These are phyloP conservation scores for Gliomastix tumulicola DNA, from an alignment of 2,329 filamentous ascomycete genomes.

Conservation along the genomic window DNA sequence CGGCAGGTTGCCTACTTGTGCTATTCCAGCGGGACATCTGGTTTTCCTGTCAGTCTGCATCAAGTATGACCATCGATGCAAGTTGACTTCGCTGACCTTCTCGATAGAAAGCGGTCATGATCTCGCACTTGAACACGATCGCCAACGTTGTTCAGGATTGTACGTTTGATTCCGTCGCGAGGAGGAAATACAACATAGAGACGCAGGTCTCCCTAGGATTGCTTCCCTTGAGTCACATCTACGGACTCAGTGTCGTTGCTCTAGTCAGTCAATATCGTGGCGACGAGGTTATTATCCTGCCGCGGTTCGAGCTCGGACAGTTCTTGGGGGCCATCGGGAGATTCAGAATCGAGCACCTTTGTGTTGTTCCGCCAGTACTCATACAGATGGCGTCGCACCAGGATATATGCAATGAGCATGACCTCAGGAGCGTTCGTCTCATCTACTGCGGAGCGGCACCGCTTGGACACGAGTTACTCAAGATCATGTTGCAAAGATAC, in stretches of 20 bases:
- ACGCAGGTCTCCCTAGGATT: conserved; percentile 53
- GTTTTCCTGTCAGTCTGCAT: conserved; percentile 54
- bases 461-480: conserved; percentile 60
- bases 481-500: conserved; percentile 54
- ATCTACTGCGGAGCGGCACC: conserved; percentile 72
- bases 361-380: conserved; percentile 71
- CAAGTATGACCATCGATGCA: not conserved
- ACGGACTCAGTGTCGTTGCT: conserved; percentile 67
- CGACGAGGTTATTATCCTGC: conserved; percentile 65
- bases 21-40: conserved; percentile 75
- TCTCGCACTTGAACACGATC: conserved; percentile 73
- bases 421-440: conserved; percentile 58
- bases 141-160: conserved; percentile 63
- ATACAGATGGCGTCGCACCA: conserved; percentile 64
- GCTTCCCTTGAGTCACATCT: conserved; percentile 77
- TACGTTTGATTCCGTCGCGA: conserved; percentile 31
- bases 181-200: conserved; percentile 31
- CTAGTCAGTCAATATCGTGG: conserved; percentile 62
- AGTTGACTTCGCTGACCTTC: not conserved
- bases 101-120: conserved; percentile 72
- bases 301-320: conserved; percentile 65
- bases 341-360: conserved; percentile 62
- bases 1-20: conserved; percentile 69
- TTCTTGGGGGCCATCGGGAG: conserved; percentile 59
- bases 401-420: conserved; percentile 52